Base-by-base conservation (phyloP, 257 asterid species). In the Salvia hispanica region DNA sequence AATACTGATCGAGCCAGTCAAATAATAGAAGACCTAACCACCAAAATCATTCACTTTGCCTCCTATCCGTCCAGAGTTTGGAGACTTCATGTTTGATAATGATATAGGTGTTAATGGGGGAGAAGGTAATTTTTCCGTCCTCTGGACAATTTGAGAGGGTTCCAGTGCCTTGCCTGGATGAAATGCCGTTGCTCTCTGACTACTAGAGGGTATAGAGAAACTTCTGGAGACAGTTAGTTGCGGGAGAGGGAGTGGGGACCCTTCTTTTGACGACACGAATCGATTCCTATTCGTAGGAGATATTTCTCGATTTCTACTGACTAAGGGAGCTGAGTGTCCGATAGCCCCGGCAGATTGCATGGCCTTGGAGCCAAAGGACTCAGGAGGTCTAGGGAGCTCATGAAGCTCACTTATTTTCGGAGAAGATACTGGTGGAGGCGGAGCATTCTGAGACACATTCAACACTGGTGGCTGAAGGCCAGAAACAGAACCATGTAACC, bases 61-160 rank as follows among this genome's bases (percentile, higher is more conserved):
- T 86, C 85, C 79, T 62, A 83, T 78, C 72, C 84, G 77, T 67
- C 85, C 72, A 64, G 85, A 72, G 67, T 72, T 74, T 10, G 77
- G 78, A 37, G 86, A 77, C 81, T 81, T 82, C 80, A 81, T 58
- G 69, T 78, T 81, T 16, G 95, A 79, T 21, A 89, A 70, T 64
- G 95, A 79, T 18, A 92, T 74, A 52, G 95, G 98, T 14, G 96
- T 89, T 47, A 89, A 73, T 7, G 98, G 94, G 75, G 96, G 96
- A 76, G 97, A 92, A n/a, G 79, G 55, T 55, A 57, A 83, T 39
- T 60, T 85, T 62, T 76, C 92, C 14, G 68, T 74, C 31, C 31
- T 25, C 31, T 25, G 31, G 31, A 2, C 31, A 25, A 25, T 25
- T 25, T 25, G 31, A 25, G 31, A 25, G 31, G 31, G 31, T 25